phyloP scores from a whole-genome alignment of 2,329 filamentous ascomycete genomes.

The Fonsecaea pedrosoi region DNA sequence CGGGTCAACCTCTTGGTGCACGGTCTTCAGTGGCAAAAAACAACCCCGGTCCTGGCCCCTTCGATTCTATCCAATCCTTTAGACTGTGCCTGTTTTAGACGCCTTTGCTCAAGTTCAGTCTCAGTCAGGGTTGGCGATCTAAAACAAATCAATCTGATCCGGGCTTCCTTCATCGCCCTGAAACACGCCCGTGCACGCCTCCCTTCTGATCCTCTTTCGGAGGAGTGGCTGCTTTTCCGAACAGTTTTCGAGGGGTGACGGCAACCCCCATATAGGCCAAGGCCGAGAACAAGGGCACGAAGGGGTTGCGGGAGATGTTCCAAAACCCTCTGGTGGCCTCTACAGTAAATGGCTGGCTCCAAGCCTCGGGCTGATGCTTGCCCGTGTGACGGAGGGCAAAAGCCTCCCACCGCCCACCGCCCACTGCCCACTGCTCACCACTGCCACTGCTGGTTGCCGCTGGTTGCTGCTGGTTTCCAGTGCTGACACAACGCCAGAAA shows the following conservation, averaged over 20 bases:
- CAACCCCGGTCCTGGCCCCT: conserved; percentile 5
- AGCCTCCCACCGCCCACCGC: conserved; percentile 7
- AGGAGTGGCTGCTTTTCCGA: not conserved
- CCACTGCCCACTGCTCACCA: too few relatives aligned
- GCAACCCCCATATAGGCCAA: not conserved
- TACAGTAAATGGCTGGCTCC: conserved; percentile 11
- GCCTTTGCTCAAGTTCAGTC: conserved; percentile 7
- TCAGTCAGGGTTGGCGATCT: not conserved
- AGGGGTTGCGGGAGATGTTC: conserved; percentile 1
- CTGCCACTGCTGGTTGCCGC: too few relatives aligned
- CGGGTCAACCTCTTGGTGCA: not conserved
- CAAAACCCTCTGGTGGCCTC: not conserved
- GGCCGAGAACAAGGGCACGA: not conserved
- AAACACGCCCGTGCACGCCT: not conserved
- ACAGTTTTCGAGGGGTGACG: conserved; percentile 2
- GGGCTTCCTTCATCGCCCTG: not conserved
- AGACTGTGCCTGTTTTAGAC: not conserved
- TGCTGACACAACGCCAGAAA: conserved; percentile 32
- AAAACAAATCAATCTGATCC: conserved; percentile 15
- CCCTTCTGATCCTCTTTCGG: not conserved
- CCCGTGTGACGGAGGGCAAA: conserved; percentile 17
- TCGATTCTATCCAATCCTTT: conserved; percentile 11
- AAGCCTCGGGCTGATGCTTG: conserved; percentile 19
- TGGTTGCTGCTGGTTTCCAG: conserved; percentile 2
- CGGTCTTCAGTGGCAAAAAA: conserved; percentile 20